These are phyloP conservation scores for Claviceps sorghi DNA, from an alignment of 2,329 filamentous ascomycete genomes.

Conservation along the genomic window DNA sequence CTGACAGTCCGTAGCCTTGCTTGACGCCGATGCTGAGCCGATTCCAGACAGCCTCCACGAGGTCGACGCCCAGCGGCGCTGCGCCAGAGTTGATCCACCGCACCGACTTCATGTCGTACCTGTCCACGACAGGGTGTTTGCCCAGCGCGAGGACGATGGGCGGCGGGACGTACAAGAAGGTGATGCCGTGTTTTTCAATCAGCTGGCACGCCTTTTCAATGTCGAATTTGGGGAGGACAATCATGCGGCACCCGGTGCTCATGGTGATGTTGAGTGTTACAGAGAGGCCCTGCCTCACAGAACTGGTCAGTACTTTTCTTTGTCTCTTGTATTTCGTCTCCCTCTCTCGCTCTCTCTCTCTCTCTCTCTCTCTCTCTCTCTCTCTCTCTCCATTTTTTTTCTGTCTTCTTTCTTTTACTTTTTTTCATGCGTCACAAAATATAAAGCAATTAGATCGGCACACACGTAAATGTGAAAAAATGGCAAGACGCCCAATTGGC, in stretches of 20 bases:
- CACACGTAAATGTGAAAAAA: constrained; percentile 85
- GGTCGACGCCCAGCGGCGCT: constrained; percentile 66
- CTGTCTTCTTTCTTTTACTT: too few species aligned
- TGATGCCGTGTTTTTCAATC: constrained; percentile 61
- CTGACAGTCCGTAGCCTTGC: constrained; percentile 82
- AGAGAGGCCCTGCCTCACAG: constrained; percentile 15
- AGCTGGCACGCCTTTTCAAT: constrained; percentile 63
- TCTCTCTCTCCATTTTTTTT: too few species aligned
- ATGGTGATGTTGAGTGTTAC: constrained; percentile 17
- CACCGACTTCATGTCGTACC: constrained; percentile 66
- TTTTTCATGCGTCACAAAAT: too few species aligned
- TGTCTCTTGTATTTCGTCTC: too few species aligned
- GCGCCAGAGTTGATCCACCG: constrained; percentile 81
- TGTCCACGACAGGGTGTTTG: constrained; percentile 62
- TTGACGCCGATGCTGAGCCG: constrained; percentile 69
- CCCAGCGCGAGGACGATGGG: constrained; percentile 68
- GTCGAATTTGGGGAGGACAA: constrained; percentile 64
- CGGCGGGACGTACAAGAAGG: constrained; percentile 69
- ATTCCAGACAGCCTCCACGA: constrained; percentile 61
- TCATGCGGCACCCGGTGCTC: constrained; percentile 52
- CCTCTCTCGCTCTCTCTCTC: too few species aligned
- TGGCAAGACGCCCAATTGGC: constrained; percentile 63
- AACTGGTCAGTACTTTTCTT: neutral
- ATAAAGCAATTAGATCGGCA: too few species aligned
- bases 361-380: too few species aligned